Evolutionary conservation across 202 grass and related monocot genomes (phyloP).

Genomic region (Zizania palustris): DNA sequence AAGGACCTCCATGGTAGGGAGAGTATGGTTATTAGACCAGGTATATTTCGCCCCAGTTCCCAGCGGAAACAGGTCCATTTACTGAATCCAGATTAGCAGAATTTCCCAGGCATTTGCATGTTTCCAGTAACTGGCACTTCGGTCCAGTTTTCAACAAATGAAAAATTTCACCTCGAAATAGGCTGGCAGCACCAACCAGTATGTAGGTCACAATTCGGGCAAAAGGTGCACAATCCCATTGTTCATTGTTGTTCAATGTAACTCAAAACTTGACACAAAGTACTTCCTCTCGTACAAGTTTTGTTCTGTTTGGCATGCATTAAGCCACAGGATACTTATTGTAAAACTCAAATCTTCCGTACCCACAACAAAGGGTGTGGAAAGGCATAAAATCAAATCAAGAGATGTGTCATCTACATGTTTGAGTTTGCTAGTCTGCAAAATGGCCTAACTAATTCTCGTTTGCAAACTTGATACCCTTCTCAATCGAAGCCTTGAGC

Average conservation of each 20-base stretch:
- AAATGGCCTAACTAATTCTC: slow-evolving; percentile 54
- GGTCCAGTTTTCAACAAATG: not conserved
- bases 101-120: not conserved
- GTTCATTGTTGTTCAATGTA: slow-evolving; percentile 10
- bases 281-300: slow-evolving; percentile 26
- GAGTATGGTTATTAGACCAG: no score
- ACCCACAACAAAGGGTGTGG: slow-evolving; percentile 43
- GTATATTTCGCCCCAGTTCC: no score
- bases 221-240: slow-evolving; percentile 3
- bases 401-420: slow-evolving; percentile 30
- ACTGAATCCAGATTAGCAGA: not conserved
- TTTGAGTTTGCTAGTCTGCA: slow-evolving; percentile 33
- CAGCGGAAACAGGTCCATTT: no score
- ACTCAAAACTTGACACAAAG: slow-evolving; percentile 23
- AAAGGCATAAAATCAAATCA: slow-evolving; percentile 36
- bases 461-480: slow-evolving; percentile 65
- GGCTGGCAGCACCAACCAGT: not conserved
- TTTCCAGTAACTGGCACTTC: no score
- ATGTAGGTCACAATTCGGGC: not conserved
- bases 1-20: no score
- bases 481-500: slow-evolving; percentile 73
- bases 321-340: slow-evolving; percentile 44
- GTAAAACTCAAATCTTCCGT: slow-evolving; percentile 31
- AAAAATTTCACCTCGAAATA: no score
- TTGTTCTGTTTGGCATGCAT: slow-evolving; percentile 35